These are phyloP conservation scores for Trichoderma simmonsii DNA, from an alignment of 2,329 filamentous ascomycete species.

Conservation along the genomic window DNA sequence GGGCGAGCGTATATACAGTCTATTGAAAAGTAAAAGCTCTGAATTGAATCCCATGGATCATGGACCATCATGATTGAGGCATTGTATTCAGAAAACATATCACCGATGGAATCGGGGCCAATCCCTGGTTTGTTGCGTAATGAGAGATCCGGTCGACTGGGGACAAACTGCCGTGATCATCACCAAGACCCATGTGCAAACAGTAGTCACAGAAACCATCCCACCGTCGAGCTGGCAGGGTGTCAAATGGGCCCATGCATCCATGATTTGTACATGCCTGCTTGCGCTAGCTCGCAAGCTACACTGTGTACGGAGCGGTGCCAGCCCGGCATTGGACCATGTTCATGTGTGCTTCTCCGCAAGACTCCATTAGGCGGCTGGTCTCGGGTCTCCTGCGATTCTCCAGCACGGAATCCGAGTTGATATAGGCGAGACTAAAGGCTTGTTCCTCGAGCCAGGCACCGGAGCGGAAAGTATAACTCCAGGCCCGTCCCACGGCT, in stretches of 20 bases:
- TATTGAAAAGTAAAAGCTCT: not conserved
- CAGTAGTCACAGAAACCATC: slow-evolving; percentile 6
- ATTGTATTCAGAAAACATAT: not conserved
- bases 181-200: not conserved
- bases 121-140: not conserved
- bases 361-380: slow-evolving; percentile 14
- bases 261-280: slow-evolving; percentile 5
- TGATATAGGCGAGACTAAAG: slow-evolving; percentile 14
- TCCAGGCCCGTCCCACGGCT: slow-evolving; percentile 5
- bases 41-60: not conserved
- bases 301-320: slow-evolving; percentile 9
- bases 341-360: slow-evolving; percentile 10
- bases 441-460: slow-evolving; percentile 1
- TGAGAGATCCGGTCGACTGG: not conserved
- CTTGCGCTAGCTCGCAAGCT: slow-evolving; percentile 14
- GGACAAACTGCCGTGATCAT: not conserved
- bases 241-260: slow-evolving; percentile 12
- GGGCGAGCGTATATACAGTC: not conserved
- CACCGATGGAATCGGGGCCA: not conserved
- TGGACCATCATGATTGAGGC: not conserved
- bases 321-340: slow-evolving; percentile 10
- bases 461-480: slow-evolving; percentile 7
- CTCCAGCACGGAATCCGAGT: slow-evolving; percentile 11
- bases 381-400: slow-evolving; percentile 16
- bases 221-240: slow-evolving; percentile 10